These are phyloP conservation scores for Camillea tinctor DNA, from an alignment of 2,329 filamentous ascomycete genomes.

Conservation along the genomic window DNA sequence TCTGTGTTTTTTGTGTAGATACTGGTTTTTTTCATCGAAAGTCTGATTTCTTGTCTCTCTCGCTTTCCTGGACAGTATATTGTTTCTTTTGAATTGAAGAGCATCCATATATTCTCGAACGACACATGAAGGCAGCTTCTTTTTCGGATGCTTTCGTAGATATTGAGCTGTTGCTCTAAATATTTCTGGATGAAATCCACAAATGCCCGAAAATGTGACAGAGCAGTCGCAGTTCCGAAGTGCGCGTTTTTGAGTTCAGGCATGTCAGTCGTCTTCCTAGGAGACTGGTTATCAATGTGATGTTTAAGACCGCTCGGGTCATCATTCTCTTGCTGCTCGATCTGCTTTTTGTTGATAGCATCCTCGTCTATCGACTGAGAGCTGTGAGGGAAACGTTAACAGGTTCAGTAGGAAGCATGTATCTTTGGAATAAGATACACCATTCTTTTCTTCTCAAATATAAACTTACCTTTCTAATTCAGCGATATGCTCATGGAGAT, in stretches of 20 bases:
- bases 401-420: neutral
- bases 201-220: neutral
- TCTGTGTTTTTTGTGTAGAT: neutral
- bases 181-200: conserved; percentile 15
- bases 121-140: conserved; percentile 9
- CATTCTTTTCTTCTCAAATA: neutral
- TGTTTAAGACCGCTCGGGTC: neutral
- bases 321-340: neutral
- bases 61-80: conserved; percentile 18
- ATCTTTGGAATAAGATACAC: neutral
- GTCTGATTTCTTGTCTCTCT: conserved; percentile 1
- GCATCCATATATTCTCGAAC: conserved; percentile 30
- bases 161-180: conserved; percentile 6
- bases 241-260: neutral
- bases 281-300: neutral
- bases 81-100: conserved; percentile 19
- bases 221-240: neutral
- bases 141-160: conserved; percentile 4
- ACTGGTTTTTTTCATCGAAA: neutral
- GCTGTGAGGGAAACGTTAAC: no score
- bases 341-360: neutral
- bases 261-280: neutral
- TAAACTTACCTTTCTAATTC: neutral
- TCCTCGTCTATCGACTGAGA: neutral
- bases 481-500: neutral